Conservation (phyloP, 2,329 filamentous ascomycete genomes). For the Fusarium aywerte region DNA sequence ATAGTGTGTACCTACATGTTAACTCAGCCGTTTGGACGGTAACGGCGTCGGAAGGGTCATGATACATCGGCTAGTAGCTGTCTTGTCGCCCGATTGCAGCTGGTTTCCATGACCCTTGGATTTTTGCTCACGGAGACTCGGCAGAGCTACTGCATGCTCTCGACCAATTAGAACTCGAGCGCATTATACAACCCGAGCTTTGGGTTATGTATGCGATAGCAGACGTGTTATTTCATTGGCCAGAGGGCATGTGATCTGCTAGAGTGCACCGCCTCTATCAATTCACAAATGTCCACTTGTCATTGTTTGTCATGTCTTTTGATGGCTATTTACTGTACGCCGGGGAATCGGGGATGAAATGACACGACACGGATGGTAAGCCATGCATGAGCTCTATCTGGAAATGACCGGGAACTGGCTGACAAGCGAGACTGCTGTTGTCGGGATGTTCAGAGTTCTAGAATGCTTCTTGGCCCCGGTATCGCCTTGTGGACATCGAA, state of each 20-base stretch:
- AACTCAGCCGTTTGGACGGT: conserved; percentile 22
- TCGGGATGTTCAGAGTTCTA: conserved; percentile 19
- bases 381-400: conserved; percentile 21
- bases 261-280: conserved; percentile 33
- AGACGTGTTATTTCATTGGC: conserved; percentile 22
- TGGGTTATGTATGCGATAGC: neutral
- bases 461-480: conserved; percentile 25
- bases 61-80: conserved; percentile 19
- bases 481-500: neutral
- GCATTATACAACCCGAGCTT: conserved; percentile 7
- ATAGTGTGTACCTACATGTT: conserved; percentile 1
- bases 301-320: conserved; percentile 19
- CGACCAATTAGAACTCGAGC: conserved; percentile 21
- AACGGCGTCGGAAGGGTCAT: conserved; percentile 10
- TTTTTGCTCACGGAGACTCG: conserved; percentile 17
- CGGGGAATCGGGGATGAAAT: conserved; percentile 3
- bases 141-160: conserved; percentile 25
- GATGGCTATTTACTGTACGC: conserved; percentile 12
- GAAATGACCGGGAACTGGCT: conserved; percentile 24
- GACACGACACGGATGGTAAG: neutral
- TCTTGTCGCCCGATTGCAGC: conserved; percentile 22
- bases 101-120: conserved; percentile 23
- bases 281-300: conserved; percentile 21
- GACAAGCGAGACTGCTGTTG: neutral
- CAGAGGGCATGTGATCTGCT: conserved; percentile 15